Percentiles rank a stretch among this genome's conserved stretches.
Conservation (phyloP, 2,329 filamentous ascomycete species). For the Diplodia corticola region DNA sequence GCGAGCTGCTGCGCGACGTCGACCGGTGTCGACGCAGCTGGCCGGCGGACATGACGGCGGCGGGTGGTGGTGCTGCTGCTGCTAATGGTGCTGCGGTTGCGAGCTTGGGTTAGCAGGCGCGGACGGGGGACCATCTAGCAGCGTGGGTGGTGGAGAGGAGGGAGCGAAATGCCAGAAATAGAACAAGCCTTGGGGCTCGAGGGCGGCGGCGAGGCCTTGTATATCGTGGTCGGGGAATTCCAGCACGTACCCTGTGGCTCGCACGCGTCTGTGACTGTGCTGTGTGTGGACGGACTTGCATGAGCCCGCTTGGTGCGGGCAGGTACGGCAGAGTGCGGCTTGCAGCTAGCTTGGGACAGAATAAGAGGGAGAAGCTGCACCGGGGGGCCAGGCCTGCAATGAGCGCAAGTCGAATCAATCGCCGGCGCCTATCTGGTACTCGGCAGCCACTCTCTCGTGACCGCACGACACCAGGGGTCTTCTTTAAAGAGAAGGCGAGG, state of each 20-base stretch:
- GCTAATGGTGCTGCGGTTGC: slow-evolving; percentile 29
- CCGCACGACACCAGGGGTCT: slow-evolving; percentile 18
- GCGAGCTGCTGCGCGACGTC: slow-evolving; percentile 41
- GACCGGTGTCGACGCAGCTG: slow-evolving; percentile 44
- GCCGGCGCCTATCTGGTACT: slow-evolving; percentile 22
- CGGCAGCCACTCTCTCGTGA: slow-evolving; percentile 22
- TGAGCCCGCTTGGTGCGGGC: slow-evolving; percentile 39
- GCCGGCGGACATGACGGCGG: slow-evolving; percentile 46
- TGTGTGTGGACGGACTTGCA: slow-evolving; percentile 42
- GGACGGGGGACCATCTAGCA: slow-evolving; percentile 16
- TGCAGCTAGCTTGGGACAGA: slow-evolving; percentile 40
- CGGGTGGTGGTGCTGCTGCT: slow-evolving; percentile 32
- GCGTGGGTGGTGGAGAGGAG: not conserved
- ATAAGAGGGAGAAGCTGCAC: slow-evolving; percentile 32
- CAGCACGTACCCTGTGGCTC: slow-evolving; percentile 28
- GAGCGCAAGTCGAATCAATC: slow-evolving; percentile 22
- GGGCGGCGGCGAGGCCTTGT: slow-evolving; percentile 30
- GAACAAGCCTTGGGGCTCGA: slow-evolving; percentile 19
- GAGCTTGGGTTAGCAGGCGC: slow-evolving; percentile 28
- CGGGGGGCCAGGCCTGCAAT: slow-evolving; percentile 22
- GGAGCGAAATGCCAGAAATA: slow-evolving; percentile 25
- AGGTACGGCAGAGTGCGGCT: slow-evolving; percentile 33
- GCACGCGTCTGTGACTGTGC: slow-evolving; percentile 40
- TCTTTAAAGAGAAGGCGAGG: slow-evolving; percentile 20
- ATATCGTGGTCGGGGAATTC: slow-evolving; percentile 34